Percentiles rank a stretch among this genome's conserved stretches.
These are phyloP conservation scores for Phytophthora quininea DNA, from an alignment of 352 stramenopile genomes.

Conservation along the genomic window DNA sequence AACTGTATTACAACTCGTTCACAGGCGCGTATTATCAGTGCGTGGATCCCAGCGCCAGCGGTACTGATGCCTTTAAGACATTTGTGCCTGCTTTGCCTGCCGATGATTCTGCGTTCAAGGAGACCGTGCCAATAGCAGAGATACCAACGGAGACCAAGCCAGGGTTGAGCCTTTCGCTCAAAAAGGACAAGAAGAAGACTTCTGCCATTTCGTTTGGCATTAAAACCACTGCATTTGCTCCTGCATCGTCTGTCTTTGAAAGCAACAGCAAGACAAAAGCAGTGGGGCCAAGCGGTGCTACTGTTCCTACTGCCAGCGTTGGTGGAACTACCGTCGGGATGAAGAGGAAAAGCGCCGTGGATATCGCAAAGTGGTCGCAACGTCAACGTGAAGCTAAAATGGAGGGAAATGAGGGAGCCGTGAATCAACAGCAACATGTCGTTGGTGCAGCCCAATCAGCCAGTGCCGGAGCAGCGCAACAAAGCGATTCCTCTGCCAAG, in stretches of 20 bases:
- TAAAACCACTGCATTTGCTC: slow-evolving; percentile 43
- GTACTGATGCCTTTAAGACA: slow-evolving; percentile 44
- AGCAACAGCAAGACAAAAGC: slow-evolving; percentile 2
- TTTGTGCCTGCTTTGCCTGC: slow-evolving; percentile 56
- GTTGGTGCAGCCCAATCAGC: no score
- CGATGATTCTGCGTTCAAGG: slow-evolving; percentile 47
- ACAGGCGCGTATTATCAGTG: slow-evolving; percentile 71
- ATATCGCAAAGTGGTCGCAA: slow-evolving; percentile 88
- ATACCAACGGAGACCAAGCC: slow-evolving; percentile 19
- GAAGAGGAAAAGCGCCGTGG: slow-evolving; percentile 76
- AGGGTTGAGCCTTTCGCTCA: slow-evolving; percentile 45
- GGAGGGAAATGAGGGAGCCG: slow-evolving; percentile 6
- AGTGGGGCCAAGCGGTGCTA: not conserved
- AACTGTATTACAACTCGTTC: slow-evolving; percentile 80
- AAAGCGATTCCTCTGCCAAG: not conserved
- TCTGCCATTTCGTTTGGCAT: slow-evolving; percentile 62
- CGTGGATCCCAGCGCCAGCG: slow-evolving; percentile 21
- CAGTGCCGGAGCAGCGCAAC: no score
- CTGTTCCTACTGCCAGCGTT: slow-evolving; percentile 11
- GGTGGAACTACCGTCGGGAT: slow-evolving; percentile 33
- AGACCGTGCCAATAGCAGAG: slow-evolving; percentile 16
- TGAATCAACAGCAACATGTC: slow-evolving; percentile 7
- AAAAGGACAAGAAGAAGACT: slow-evolving; percentile 72
- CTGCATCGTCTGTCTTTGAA: slow-evolving; percentile 11
- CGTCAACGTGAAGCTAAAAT: slow-evolving; percentile 40